Evolutionary conservation across 2,329 filamentous ascomycete species (phyloP).

Genomic region (Pochonia chlamydosporia): DNA sequence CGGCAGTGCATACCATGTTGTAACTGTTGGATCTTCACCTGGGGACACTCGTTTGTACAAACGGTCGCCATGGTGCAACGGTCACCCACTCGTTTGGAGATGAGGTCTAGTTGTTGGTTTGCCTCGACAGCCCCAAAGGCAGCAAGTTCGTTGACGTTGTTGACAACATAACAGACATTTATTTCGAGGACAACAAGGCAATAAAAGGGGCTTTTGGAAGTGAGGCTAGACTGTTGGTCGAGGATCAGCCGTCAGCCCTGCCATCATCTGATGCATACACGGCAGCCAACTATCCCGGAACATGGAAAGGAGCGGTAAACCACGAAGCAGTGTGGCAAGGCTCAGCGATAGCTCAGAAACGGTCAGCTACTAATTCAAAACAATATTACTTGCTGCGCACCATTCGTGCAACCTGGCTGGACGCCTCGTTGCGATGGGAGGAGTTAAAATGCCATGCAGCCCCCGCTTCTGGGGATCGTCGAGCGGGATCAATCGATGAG

Average conservation of each 20-base stretch:
- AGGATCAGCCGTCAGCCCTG: too few species aligned
- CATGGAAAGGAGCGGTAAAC: too few species aligned
- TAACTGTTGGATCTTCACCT: background rate
- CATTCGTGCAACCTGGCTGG: too few species aligned
- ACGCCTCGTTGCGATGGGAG: too few species aligned
- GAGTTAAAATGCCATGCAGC: too few species aligned
- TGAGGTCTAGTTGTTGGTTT: background rate
- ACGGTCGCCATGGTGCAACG: background rate
- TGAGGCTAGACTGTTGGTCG: too few species aligned
- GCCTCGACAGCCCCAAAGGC: background rate
- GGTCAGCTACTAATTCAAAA: too few species aligned
- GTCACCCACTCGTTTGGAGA: background rate
- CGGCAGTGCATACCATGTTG: background rate
- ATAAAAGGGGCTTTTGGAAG: too few species aligned
- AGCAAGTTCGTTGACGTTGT: too few species aligned
- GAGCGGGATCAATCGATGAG: background rate
- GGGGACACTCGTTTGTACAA: background rate
- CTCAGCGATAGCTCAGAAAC: background rate
- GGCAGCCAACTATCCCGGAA: background rate
- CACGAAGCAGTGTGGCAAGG: background rate
- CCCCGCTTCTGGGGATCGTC: background rate
- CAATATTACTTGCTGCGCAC: too few species aligned
- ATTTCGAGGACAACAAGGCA: too few species aligned
- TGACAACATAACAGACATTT: too few species aligned
- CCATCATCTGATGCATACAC: background rate